Conservation (phyloP, 73 alveolate species). For the Paramecium sonneborni region DNA sequence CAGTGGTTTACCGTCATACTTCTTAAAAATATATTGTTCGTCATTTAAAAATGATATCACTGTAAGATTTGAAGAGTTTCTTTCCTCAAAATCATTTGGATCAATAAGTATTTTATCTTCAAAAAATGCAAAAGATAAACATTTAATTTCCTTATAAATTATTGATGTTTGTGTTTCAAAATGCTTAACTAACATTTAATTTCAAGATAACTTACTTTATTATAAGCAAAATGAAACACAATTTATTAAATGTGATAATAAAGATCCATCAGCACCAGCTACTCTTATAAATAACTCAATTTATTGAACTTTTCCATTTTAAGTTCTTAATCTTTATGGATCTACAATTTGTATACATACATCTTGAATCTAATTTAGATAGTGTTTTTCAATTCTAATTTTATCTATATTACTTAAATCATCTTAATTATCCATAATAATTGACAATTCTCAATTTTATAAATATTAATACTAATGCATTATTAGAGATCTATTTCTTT, state of each 20-base stretch:
- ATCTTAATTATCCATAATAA: background rate
- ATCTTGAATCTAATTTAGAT: background rate
- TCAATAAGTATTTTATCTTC: background rate
- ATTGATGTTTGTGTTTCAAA: background rate
- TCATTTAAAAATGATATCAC: background rate
- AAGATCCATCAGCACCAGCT: slow-evolving; percentile 13
- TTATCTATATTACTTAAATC: slow-evolving; percentile 2
- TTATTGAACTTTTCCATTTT: background rate
- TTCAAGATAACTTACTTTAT: background rate
- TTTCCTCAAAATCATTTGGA: background rate
- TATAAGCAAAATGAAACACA: background rate
- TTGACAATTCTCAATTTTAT: background rate
- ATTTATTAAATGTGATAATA: background rate
- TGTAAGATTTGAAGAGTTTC: background rate
- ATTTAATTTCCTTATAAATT: background rate
- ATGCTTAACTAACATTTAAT: background rate
- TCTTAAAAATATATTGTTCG: background rate
- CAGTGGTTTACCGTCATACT: background rate
- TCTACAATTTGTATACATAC: background rate
- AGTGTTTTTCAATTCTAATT: slow-evolving; percentile 1
- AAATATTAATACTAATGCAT: background rate
- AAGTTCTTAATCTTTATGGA: background rate
- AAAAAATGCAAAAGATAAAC: background rate
- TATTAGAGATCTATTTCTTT: background rate
- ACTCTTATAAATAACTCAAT: background rate